These are phyloP conservation scores for Aspergillus baeticus DNA, from an alignment of 495 filamentous ascomycete genomes.

Conservation along the genomic window DNA sequence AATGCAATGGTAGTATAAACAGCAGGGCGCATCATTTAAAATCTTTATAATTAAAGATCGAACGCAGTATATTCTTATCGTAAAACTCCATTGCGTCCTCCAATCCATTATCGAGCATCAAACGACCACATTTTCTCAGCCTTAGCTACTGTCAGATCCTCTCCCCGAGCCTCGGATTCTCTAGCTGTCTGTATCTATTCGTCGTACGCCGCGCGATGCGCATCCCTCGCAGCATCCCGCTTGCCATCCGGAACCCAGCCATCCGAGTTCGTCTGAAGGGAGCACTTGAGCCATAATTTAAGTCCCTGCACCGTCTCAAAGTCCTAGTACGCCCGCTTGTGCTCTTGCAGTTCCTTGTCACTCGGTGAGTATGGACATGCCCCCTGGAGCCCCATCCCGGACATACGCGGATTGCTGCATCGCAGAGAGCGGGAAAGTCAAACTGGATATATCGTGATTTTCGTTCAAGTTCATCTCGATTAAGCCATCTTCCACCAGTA, in stretches of 20 bases:
- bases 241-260: slow-evolving; percentile 32
- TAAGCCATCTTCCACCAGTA: slow-evolving; percentile 43
- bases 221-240: slow-evolving; percentile 31
- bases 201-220: slow-evolving; percentile 32
- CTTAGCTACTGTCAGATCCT: slow-evolving; percentile 31
- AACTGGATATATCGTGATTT: slow-evolving; percentile 37
- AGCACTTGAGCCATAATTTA: slow-evolving; percentile 27
- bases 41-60: no score
- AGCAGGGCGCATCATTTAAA: no score
- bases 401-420: no score
- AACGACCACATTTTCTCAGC: slow-evolving; percentile 36
- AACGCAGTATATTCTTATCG: no score
- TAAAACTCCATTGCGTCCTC: no score
- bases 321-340: slow-evolving; percentile 34
- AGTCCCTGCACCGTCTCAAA: slow-evolving; percentile 35
- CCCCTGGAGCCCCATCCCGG: no score
- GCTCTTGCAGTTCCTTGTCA: slow-evolving; percentile 29
- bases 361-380: slow-evolving; percentile 29
- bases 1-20: no score
- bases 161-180: slow-evolving; percentile 24
- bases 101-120: slow-evolving; percentile 24
- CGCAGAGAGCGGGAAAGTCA: slow-evolving; percentile 38
- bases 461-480: slow-evolving; percentile 35
- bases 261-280: slow-evolving; percentile 23
- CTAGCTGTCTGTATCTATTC: slow-evolving; percentile 32